These are phyloP conservation scores for Fusarium sacchari DNA, from an alignment of 2,329 filamentous ascomycete genomes.

Conservation along the genomic window DNA sequence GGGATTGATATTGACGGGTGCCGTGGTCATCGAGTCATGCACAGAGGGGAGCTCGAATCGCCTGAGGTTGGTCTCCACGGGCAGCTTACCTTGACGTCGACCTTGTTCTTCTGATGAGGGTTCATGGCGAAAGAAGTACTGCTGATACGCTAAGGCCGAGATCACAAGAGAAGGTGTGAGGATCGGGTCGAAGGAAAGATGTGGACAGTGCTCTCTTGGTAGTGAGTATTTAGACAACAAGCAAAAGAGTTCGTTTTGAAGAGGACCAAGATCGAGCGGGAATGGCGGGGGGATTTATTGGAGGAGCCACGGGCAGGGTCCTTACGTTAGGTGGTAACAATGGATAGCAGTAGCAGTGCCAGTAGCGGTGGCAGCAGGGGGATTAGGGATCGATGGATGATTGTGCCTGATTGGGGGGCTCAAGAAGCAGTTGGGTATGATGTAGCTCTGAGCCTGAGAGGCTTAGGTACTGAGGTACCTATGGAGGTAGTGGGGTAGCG, in stretches of 20 bases:
- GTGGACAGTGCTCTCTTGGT: conserved; percentile 6
- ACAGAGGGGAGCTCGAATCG: conserved; percentile 19
- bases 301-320: conserved; percentile 36
- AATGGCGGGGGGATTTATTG: conserved; percentile 38
- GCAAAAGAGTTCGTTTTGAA: conserved; percentile 25
- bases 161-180: neutral
- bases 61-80: conserved; percentile 29
- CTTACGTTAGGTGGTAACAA: conserved; percentile 15
- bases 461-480: conserved; percentile 4
- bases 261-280: conserved; percentile 35
- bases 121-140: conserved; percentile 71
- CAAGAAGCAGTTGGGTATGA: conserved; percentile 35
- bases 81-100: conserved; percentile 87
- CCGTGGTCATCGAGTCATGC: conserved; percentile 24
- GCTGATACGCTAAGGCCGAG: neutral
- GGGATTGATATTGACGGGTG: neutral
- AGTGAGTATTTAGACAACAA: conserved; percentile 6
- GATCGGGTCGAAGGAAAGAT: neutral
- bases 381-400: neutral
- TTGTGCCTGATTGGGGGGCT: conserved; percentile 44
- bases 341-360: neutral
- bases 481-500: conserved; percentile 6
- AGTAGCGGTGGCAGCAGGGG: conserved; percentile 23
- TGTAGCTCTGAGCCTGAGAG: conserved; percentile 36
- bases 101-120: conserved; percentile 97